Base-by-base conservation (phyloP, 768 basidiomycete genomes). In the Exsudoporus frostii region DNA sequence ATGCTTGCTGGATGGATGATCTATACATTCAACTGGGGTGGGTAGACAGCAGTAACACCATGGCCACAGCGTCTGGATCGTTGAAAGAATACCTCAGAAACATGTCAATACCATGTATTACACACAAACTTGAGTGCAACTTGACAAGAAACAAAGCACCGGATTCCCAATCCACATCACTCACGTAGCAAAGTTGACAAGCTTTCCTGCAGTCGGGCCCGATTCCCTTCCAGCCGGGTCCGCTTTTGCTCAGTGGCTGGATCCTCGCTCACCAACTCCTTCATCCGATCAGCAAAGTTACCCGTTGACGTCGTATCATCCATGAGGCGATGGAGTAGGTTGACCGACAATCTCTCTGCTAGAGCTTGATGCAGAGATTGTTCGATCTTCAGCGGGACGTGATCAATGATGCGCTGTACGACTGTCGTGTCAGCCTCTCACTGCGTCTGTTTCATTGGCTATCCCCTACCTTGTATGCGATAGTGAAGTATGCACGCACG, bases 401-500 rank as follows among this genome's bases (percentile, higher is more conserved):
- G 67, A 53, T 86, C 85, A 33, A 82, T 74, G 57, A 82, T 70
- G 10, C 82, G 77, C 84, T 86, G 30, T 25, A 49, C 1, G 19
- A 30, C 7, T 25, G 27, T 41, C 19, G 17, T 36, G 1, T 33
- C 9, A 51, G 41, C 9, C 14, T 50, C 37, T 38, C 27, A 27
- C n/a, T 9, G 7, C 0, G 15, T 53, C 17, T 17, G 7, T 19
- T 30, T n/a, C 4, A 6, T 20, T n/a, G 4, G 20, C 15, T 41
- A 50, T n/a, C 13, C 1, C 67, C 19, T 52, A 80, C 82, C 73
- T 80, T 79, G 68, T 73, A 77, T 7, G 82, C 75, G 0, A 84
- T 73, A 36, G 80, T 74, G 61, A 79, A 83, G 54, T 81, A 85
- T 5, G 80, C 82, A 0, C 76, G 73, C 0, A 83, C 78, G 17